These are phyloP conservation scores for Starmerella stigmatis DNA, from an alignment of 805 yeast species.

Conservation along the genomic window DNA sequence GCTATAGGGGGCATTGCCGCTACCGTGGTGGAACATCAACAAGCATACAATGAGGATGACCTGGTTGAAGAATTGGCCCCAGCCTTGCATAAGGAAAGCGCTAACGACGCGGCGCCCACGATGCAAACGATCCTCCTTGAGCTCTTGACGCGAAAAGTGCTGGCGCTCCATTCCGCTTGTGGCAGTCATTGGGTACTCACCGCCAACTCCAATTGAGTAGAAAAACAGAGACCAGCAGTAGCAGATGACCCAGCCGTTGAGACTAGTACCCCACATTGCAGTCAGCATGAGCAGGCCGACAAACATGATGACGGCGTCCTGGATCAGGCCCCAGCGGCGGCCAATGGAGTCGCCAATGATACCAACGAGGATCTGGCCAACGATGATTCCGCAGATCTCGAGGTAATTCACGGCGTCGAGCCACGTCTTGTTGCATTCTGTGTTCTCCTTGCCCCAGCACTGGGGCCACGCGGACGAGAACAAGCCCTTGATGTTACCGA, in stretches of 20 bases:
- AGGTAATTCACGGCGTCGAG: slow-evolving; percentile 30
- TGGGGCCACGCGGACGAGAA: slow-evolving; percentile 32
- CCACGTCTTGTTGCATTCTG: slow-evolving; percentile 31
- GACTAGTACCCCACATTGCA: slow-evolving; percentile 47
- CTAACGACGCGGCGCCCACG: slow-evolving; percentile 33
- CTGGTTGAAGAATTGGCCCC: slow-evolving; percentile 31
- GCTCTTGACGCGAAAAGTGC: slow-evolving; percentile 27
- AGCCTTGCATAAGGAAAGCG: slow-evolving; percentile 31
- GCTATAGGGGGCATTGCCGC: slow-evolving; percentile 26
- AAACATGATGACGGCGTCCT: slow-evolving; percentile 48
- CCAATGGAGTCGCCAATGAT: slow-evolving; percentile 48
- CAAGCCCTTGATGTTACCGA: slow-evolving; percentile 30
- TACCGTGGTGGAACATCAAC: slow-evolving; percentile 29
- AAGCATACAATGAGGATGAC: slow-evolving; percentile 25
- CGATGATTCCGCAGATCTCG: slow-evolving; percentile 41
- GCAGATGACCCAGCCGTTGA: slow-evolving; percentile 47
- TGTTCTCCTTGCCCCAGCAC: slow-evolving; percentile 29
- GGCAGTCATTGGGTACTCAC: slow-evolving; percentile 57
- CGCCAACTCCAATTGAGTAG: slow-evolving; percentile 47
- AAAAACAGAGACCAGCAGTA: slow-evolving; percentile 41
- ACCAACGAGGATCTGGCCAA: slow-evolving; percentile 53
- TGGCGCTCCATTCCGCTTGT: slow-evolving; percentile 55
- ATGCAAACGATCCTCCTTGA: slow-evolving; percentile 32
- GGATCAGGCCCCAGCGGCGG: slow-evolving; percentile 50
- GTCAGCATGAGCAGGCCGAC: slow-evolving; percentile 50